phyloP scores from a whole-genome alignment of 202 grass and related monocot genomes.

The Musa balbisiana region DNA sequence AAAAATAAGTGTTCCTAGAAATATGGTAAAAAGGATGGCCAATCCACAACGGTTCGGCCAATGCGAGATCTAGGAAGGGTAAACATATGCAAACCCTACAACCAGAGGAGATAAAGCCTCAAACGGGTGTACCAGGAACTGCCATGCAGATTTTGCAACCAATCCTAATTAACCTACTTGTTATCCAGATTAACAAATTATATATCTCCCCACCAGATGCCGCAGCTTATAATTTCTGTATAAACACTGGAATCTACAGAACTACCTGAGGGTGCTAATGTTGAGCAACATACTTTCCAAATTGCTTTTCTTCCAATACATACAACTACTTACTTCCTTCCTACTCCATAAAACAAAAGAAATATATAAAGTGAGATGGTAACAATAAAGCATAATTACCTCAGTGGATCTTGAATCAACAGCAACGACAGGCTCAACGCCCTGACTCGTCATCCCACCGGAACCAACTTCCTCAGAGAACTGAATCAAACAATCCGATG shows the following conservation, averaged over 20 bases:
- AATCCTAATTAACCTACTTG: background rate
- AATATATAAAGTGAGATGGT: background rate
- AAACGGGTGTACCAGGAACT: background rate
- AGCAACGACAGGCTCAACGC: background rate
- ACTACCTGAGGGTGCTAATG: background rate
- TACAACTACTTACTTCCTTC: background rate
- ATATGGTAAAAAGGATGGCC: background rate
- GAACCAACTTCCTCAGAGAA: background rate
- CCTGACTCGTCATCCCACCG: constrained; percentile 5
- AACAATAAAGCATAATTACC: background rate
- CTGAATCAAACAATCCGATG: background rate
- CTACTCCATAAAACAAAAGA: background rate
- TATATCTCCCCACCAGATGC: background rate
- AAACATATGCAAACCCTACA: background rate
- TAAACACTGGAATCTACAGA: background rate
- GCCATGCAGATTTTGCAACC: background rate
- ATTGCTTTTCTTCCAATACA: background rate
- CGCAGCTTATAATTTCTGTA: background rate
- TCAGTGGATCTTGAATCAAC: constrained; percentile 1
- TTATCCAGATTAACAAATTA: background rate
- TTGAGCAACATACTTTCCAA: background rate
- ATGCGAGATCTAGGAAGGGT: background rate
- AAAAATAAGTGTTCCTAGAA: background rate
- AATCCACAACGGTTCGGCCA: background rate
- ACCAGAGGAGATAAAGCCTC: background rate